Percentiles rank a stretch among this genome's conserved stretches.
phyloP scores from a whole-genome alignment of 352 stramenopile species.

The Phytophthora aleatoria region DNA sequence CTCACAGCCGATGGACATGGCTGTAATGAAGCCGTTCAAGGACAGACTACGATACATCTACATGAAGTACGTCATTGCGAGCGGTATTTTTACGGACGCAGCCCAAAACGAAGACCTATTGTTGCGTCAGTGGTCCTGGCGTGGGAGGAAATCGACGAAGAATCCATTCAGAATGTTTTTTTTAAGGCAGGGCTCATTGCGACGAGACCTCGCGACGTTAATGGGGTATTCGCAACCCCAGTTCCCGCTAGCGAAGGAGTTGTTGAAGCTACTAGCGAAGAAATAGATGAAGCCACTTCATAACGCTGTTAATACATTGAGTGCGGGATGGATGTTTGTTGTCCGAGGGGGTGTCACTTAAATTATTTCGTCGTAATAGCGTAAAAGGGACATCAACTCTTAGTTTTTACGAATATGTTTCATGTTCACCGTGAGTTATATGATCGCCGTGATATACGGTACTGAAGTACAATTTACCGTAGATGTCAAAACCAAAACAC shows the following conservation, averaged over 20 bases:
- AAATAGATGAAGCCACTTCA: too few relatives aligned
- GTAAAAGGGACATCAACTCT: too few relatives aligned
- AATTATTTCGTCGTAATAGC: too few relatives aligned
- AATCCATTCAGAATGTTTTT: not conserved
- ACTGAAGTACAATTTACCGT: too few relatives aligned
- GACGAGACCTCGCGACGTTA: not conserved
- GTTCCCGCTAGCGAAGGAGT: not conserved
- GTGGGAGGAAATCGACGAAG: not conserved
- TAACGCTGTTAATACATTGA: too few relatives aligned
- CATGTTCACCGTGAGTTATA: too few relatives aligned
- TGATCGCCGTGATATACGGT: too few relatives aligned
- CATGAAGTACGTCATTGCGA: not conserved
- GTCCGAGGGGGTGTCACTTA: too few relatives aligned
- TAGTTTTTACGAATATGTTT: too few relatives aligned
- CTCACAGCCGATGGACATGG: not conserved
- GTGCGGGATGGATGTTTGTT: too few relatives aligned
- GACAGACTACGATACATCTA: not conserved
- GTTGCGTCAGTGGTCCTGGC: not conserved
- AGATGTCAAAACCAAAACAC: too few relatives aligned
- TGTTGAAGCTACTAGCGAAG: not conserved
- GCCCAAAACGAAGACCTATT: not conserved
- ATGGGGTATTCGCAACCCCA: not conserved
- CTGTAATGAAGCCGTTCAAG: not conserved
- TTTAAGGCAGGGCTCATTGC: not conserved
- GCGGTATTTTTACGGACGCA: not conserved